Conservation (phyloP, 257 asterid genomes). For the Solanum lycopersicoides region DNA sequence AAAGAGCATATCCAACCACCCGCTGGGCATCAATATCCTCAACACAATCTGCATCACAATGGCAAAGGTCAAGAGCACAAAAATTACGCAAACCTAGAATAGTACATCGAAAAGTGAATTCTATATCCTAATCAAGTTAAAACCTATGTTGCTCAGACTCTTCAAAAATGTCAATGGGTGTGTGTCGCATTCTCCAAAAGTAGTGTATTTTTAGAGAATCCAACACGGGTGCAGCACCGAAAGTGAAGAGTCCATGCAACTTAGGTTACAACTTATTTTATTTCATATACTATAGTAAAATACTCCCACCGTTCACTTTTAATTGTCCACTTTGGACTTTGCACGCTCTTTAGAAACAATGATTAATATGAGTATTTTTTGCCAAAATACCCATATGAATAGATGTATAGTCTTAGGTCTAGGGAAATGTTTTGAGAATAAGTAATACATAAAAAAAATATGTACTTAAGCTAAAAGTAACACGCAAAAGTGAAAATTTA, state of each 20-base stretch:
- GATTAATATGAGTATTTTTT: not conserved
- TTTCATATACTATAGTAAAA: not conserved
- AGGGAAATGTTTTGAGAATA: not conserved
- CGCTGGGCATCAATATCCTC: slow-evolving; percentile 46
- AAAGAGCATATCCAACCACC: slow-evolving; percentile 45
- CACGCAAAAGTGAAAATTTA: not conserved
- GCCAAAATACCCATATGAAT: not conserved
- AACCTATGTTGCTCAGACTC: too few relatives aligned
- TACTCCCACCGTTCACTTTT: not conserved
- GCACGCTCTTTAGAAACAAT: not conserved
- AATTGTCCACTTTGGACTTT: not conserved
- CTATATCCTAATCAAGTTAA: not conserved
- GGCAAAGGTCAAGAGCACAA: not conserved
- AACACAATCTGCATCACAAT: slow-evolving; percentile 30
- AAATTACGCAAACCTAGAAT: not conserved
- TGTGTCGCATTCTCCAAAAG: too few relatives aligned
- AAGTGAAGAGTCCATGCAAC: too few relatives aligned
- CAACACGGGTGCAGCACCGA: too few relatives aligned
- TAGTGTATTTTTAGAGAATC: too few relatives aligned
- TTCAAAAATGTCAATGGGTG: too few relatives aligned
- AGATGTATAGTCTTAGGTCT: not conserved
- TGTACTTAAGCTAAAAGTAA: not conserved
- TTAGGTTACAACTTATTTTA: not conserved
- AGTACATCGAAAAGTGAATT: not conserved
- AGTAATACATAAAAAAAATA: not conserved